Base-by-base conservation (phyloP, 1,284 basidiomycete species). In the Amylostereum areolatum region DNA sequence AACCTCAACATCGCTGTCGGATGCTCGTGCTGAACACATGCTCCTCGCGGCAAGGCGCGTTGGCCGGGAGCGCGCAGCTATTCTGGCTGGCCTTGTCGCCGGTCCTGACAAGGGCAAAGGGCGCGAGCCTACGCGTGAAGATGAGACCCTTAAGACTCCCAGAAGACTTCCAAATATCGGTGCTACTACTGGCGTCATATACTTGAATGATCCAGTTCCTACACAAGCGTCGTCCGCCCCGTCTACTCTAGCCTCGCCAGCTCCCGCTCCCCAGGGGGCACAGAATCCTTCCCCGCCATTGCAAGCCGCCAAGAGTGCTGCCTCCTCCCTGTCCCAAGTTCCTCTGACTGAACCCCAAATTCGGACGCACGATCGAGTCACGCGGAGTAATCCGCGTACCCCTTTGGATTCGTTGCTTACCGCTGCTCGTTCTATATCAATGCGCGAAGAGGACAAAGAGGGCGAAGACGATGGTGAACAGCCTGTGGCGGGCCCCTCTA, bases 21-120 rank as follows among this genome's bases (percentile, higher is more conserved):
- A 85, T 54, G 83, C 82, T 1, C 72, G 79, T 18, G 66, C 75
- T 0, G 82, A 85, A 54, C 80, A 80, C 56, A 59, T 83, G 12
- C 66, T 85, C 3, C 66, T 80, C 12, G 82, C 81, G 1, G 77
- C 80, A 2, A 71, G 78, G 11, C 76, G 68, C 48, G 67, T 83
- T 7, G 82, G 81, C 3, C 70, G 75, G 11, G 68, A 76, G 52
- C 72, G 80, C 7, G 75, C 76, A 1, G 69, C 67, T 5, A 57
- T 73, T 2, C 57, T 78, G 1, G 69, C 75, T 3, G 77, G 77
- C 9, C 58, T 66, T 25, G 51, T 71, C 12, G 57, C 47, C 31
- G 33, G 32, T 18, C 29, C 34, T 2, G 24, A 49, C 57, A 37
- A 48, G 53, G 67, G 69, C 46, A 62, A 59, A 30, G 70, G 67